Evolutionary conservation across 441 rosid species (phyloP), one percentile per base, ranked within the genome.

Genomic region (Pelargonium citronellum): DNA sequence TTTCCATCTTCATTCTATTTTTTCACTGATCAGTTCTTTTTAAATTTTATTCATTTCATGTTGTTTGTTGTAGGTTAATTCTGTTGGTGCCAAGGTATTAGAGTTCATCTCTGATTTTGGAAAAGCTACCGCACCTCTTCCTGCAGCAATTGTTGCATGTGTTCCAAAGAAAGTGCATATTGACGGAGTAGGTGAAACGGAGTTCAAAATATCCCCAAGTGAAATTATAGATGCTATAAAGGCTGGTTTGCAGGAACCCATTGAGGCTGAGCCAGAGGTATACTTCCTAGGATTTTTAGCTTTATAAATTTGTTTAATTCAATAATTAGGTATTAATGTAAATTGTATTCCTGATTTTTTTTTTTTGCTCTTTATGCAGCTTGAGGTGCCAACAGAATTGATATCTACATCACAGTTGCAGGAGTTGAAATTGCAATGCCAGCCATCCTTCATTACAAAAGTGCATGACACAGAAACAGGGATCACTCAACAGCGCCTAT

Each of bases 221-320:
- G 97, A 91, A 82, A 92, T 92, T 72, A 72, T 81, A 30, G 89
- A 79, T 75, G 92, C 99, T 60, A 79, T 95, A 72, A 79, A 83
- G 83, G 83, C 84, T 39, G 99, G 98, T 78, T 67, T 91, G 82
- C 77, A 78, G 78, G 88, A 91, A 82, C 92, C 96, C 68, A 91
- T 92, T 74, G 95, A 95, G 82, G 90, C 99, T 74, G 99, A 95
- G 82, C 99, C 98, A 69, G 99, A 92, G 99, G 99, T 92, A 37
- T 68, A 65, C 39, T 64, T 75, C 61, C 27, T 24, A 69, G 57
- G 66, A 15, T 49, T 49, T 49, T 77, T 74, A 27, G 49, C 70
- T 66, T 68, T 53, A 16, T 69, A 72, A 66, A 60, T 61, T 20
- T 63, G 71, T 78, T 72, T 51, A 71, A 77, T 74, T 78, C 58